phyloP scores from a whole-genome alignment of 768 basidiomycete genomes.

The Tricholoma sp. region DNA sequence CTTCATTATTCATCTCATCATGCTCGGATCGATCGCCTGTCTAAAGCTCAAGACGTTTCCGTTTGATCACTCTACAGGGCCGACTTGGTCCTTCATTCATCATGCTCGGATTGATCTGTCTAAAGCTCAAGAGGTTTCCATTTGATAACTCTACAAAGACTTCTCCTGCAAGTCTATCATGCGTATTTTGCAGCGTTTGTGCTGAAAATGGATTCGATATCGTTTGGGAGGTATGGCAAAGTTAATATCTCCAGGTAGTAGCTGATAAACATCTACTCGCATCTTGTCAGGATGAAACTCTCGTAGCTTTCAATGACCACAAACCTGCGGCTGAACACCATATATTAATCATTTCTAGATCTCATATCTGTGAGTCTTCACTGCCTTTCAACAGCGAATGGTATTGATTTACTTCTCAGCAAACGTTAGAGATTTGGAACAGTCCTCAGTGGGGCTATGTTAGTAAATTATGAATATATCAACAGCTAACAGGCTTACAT shows the following conservation, averaged over 20 bases:
- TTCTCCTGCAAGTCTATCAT: constrained; percentile 9
- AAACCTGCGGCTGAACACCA: constrained; percentile 47
- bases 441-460: constrained; percentile 36
- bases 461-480: constrained; percentile 4
- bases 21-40: too few species aligned
- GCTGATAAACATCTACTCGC: neutral
- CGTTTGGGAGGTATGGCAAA: constrained; percentile 43
- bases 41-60: too few species aligned
- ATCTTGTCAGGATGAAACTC: constrained; percentile 34
- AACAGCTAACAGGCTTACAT: neutral
- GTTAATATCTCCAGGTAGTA: too few species aligned
- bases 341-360: constrained; percentile 46
- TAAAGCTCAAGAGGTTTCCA: constrained; percentile 3
- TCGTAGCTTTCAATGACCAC: constrained; percentile 48
- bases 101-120: constrained; percentile 10
- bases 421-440: constrained; percentile 46
- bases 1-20: too few species aligned
- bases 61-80: too few species aligned
- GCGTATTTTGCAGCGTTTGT: constrained; percentile 43
- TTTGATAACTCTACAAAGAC: neutral
- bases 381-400: neutral
- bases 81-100: neutral
- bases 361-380: constrained; percentile 40
- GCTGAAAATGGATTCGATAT: constrained; percentile 40
- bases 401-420: constrained; percentile 27